Base-by-base conservation (phyloP, 1,139 yeast species). In the Kodamaea alishanica region DNA sequence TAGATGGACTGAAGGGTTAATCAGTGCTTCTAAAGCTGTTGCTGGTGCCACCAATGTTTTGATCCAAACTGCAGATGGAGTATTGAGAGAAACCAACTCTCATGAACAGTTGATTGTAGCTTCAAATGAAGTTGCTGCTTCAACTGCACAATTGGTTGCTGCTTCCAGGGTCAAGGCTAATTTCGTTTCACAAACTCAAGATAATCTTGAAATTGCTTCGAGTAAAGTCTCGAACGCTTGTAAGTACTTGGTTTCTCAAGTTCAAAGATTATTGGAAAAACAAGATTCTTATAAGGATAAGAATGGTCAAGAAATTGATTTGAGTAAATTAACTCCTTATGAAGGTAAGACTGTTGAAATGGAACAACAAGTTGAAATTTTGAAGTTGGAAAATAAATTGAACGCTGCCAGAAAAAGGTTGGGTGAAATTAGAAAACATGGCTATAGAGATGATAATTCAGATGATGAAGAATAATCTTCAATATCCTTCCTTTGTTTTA, bases 1-100 rank as follows among this genome's bases (percentile, higher is more conserved):
- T 58, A 75, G 95, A 54, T 88, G 97, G 97, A 87, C 96, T 0
- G 96, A 89, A 61, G 97, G 97, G 28, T 77, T 88, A 41, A 81
- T 89, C 30, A 85, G 95, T 47, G 96, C 96, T 9, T 88, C 96
- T 2, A 84, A 85, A 52, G 84, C 94, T 0, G 95, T 89, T 34
- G 96, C 95, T 4, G 81, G 81, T 2, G 80, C 96, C 0, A 88
- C 96, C 2, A 84, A 83, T 51, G 70, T 84, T 25, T 73, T 88
- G 50, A 88, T 88, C 43, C 80, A 80, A 48, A 84, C 89, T 23
- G 95, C 96, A 0, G 95, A 88, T 62, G 95, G 95, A 15, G 89
- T 87, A 11, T 68, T 88, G 34, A 72, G 76, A 38, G 73, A 75
- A 7, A 60, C 62, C 15, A 81, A 82, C 50, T 70, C 88, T 0